Conservation (phyloP, 2,329 filamentous ascomycete species). For the Exophiala dermatitidis region DNA sequence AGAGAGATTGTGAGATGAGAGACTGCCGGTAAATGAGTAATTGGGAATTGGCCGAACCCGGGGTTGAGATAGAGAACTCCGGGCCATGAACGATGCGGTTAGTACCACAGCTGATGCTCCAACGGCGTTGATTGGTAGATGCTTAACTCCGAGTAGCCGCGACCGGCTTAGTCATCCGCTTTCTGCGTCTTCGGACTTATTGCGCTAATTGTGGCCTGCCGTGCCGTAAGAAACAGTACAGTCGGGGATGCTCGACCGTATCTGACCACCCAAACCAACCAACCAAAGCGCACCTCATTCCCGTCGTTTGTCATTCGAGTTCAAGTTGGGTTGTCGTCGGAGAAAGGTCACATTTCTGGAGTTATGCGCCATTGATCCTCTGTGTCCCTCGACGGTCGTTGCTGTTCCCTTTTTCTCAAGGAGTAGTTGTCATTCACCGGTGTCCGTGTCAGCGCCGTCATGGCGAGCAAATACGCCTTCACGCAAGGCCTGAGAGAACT, state of each 20-base stretch:
- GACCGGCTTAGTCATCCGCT: too few species aligned
- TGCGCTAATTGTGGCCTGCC: too few species aligned
- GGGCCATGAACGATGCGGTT: not conserved
- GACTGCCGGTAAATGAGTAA: not conserved
- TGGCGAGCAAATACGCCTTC: slow-evolving; percentile 93
- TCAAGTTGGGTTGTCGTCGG: not conserved
- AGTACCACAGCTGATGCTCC: not conserved
- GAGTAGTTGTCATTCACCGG: not conserved
- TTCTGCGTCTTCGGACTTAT: too few species aligned
- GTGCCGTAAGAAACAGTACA: too few species aligned
- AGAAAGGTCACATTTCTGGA: not conserved
- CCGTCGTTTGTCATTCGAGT: too few species aligned
- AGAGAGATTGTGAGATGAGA: not conserved
- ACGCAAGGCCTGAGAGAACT: slow-evolving; percentile 83
- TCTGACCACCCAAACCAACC: too few species aligned
- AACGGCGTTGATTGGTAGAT: not conserved
- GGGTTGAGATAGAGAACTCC: not conserved
- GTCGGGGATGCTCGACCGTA: too few species aligned
- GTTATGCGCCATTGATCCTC: not conserved
- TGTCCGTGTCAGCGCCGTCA: slow-evolving; percentile 41
- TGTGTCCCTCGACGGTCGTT: not conserved
- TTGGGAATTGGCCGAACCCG: not conserved
- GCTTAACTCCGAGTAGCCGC: too few species aligned
- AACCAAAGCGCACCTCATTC: too few species aligned
- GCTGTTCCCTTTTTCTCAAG: too few species aligned